Evolutionary conservation across 441 rosid genomes (phyloP).

Genomic region (Mallotus repandus): DNA sequence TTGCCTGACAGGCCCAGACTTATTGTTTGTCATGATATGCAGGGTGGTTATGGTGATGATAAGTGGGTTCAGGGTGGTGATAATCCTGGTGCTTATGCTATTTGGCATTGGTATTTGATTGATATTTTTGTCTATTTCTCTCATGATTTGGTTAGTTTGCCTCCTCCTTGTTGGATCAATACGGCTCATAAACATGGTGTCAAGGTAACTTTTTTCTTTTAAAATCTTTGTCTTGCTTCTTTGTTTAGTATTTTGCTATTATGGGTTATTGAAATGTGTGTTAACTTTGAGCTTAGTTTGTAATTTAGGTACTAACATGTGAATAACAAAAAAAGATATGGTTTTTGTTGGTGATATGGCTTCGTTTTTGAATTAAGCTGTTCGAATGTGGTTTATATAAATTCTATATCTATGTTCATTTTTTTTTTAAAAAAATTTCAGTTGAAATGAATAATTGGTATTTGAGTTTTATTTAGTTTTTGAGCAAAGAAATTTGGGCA

Average conservation of each 20-base stretch:
- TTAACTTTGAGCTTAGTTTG: not conserved
- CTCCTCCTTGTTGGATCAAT: conserved; percentile 93
- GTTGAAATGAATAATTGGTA: not conserved
- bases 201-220: conserved; percentile 38
- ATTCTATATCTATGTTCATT: not conserved
- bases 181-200: conserved; percentile 90
- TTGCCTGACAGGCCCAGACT: conserved; percentile 53
- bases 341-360: not conserved
- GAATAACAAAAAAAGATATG: not conserved
- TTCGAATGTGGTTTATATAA: not conserved
- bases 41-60: conserved; percentile 74
- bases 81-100: conserved; percentile 53
- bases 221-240: no score
- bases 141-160: conserved; percentile 66
- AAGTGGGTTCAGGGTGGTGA: conserved; percentile 86
- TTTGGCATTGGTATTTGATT: conserved; percentile 91
- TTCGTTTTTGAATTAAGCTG: no score
- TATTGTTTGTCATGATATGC: conserved; percentile 82
- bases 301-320: not conserved
- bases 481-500: not conserved
- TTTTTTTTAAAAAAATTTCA: not conserved
- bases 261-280: not conserved
- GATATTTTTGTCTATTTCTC: conserved; percentile 86
- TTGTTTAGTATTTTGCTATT: not conserved
- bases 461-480: not conserved